Evolutionary conservation across 805 yeast species (phyloP).

Genomic region (Cyberlindnera maclurae): DNA sequence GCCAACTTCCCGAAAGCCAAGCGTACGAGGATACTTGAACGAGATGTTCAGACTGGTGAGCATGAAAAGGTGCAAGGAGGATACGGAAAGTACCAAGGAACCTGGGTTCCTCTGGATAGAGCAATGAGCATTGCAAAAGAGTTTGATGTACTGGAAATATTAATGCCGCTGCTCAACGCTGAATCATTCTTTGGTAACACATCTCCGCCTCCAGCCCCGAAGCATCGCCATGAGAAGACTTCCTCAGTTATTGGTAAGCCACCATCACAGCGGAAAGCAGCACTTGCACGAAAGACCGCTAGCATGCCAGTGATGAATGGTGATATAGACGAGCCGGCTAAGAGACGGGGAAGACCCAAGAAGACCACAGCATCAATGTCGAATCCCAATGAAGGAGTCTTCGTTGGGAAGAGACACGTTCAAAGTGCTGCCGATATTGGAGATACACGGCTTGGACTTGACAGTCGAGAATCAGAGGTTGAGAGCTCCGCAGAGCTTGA

Average conservation of each 20-base stretch:
- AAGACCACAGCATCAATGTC: constrained; percentile 6
- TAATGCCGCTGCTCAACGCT: constrained; percentile 63
- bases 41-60: constrained; percentile 82
- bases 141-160: constrained; percentile 53
- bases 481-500: constrained; percentile 15
- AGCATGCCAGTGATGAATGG: constrained; percentile 17
- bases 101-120: constrained; percentile 85
- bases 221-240: constrained; percentile 51
- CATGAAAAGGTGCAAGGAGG: constrained; percentile 98
- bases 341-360: constrained; percentile 24
- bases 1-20: constrained; percentile 94
- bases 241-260: constrained; percentile 9
- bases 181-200: constrained; percentile 40
- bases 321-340: constrained; percentile 5
- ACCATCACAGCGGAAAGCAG: constrained; percentile 10
- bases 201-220: constrained; percentile 55
- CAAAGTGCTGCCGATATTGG: neutral
- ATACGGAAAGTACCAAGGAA: constrained; percentile 93
- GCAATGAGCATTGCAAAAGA: constrained; percentile 64
- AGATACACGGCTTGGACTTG: neutral
- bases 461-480: constrained; percentile 1
- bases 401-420: constrained; percentile 14
- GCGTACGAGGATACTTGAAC: constrained; percentile 84
- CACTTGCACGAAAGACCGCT: constrained; percentile 18
- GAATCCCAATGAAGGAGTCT: constrained; percentile 21